Conservation (phyloP, 441 rosid genomes). For the Mallotus japonicus region DNA sequence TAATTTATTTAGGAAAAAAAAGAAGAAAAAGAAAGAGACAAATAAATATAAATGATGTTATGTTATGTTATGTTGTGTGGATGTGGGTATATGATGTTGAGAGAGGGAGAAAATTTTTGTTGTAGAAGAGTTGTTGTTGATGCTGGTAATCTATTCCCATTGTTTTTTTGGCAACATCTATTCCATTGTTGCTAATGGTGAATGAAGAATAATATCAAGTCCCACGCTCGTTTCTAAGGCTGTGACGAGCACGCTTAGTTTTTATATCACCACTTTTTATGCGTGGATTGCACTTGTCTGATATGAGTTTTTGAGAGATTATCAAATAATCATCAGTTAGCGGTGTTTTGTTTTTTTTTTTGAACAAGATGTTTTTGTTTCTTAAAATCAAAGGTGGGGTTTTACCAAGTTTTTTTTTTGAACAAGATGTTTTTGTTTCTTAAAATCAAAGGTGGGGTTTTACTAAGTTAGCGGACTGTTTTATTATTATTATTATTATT, state of each 20-base stretch:
- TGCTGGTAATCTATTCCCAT: background rate
- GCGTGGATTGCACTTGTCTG: background rate
- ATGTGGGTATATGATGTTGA: background rate
- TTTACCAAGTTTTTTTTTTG: too few relatives aligned
- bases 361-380: too few relatives aligned
- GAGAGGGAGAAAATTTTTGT: too few relatives aligned
- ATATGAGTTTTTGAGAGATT: too few relatives aligned
- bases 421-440: too few relatives aligned
- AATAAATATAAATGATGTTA: background rate
- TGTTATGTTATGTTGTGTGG: background rate
- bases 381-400: too few relatives aligned
- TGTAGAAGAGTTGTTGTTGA: background rate
- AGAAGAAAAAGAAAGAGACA: background rate
- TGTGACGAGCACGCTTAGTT: background rate
- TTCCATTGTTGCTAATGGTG: background rate
- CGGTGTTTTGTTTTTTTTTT: too few relatives aligned
- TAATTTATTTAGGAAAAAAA: too few relatives aligned
- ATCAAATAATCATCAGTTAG: too few relatives aligned
- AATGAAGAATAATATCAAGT: background rate
- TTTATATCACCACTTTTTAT: background rate
- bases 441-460: too few relatives aligned
- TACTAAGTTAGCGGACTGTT: too few relatives aligned
- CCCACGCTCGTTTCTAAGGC: background rate
- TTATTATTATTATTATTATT: too few relatives aligned
- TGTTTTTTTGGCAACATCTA: background rate